Evolutionary conservation across 371 early-diverging fungal species (phyloP).

Genomic region (Mucor indicus): DNA sequence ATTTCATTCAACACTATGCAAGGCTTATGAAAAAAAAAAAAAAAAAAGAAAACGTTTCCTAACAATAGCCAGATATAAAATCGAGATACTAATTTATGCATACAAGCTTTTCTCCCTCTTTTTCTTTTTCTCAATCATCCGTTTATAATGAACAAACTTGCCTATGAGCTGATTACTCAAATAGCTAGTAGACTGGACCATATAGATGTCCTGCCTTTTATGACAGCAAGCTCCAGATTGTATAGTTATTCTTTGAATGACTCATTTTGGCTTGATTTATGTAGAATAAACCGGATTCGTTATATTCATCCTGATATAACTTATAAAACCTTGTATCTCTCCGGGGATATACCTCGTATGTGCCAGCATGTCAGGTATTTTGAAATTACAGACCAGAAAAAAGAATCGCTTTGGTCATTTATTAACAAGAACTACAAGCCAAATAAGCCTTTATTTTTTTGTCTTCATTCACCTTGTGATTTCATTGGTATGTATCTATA

Average conservation of each 20-base stretch:
- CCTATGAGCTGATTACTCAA: conserved; percentile 4
- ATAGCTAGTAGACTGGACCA: background rate
- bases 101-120: background rate
- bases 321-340: conserved; percentile 8
- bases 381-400: background rate
- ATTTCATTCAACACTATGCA: too few relatives aligned
- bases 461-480: conserved; percentile 6
- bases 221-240: background rate
- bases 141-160: background rate
- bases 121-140: background rate
- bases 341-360: conserved; percentile 2
- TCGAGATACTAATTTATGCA: conserved; percentile 2
- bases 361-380: conserved; percentile 9
- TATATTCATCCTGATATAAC: conserved; percentile 9
- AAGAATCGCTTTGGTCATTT: too few relatives aligned
- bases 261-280: conserved; percentile 14
- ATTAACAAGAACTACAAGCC: too few relatives aligned
- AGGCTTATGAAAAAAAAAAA: too few relatives aligned
- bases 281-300: conserved; percentile 4
- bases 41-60: too few relatives aligned
- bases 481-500: conserved; percentile 2
- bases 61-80: too few relatives aligned
- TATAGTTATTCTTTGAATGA: conserved; percentile 1
- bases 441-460: too few relatives aligned
- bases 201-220: background rate